Evolutionary conservation across 2,329 filamentous ascomycete species (phyloP).

Genomic region (Exophiala lecanii-corni): DNA sequence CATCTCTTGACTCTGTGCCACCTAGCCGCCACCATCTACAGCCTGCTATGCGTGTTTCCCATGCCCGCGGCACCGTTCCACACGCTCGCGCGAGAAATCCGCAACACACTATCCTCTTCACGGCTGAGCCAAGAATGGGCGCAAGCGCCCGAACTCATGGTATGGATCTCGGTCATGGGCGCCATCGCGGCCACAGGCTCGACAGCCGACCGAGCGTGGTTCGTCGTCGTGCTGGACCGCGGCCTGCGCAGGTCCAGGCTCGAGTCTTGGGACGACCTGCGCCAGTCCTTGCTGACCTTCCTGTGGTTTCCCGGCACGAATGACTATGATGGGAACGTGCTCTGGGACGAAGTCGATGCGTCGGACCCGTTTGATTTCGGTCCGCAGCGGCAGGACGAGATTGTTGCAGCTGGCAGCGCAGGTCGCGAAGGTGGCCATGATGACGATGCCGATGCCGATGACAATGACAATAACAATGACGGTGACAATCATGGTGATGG

Average conservation of each 20-base stretch:
- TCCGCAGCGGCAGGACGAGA: too few relatives aligned
- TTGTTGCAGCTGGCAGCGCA: too few relatives aligned
- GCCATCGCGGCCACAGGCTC: constrained; percentile 33
- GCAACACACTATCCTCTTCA: background rate
- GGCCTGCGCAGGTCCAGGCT: constrained; percentile 8
- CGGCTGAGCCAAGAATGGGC: constrained; percentile 1
- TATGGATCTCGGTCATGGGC: constrained; percentile 36
- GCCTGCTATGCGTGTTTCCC: constrained; percentile 37
- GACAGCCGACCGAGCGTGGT: constrained; percentile 31
- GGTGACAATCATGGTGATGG: background rate
- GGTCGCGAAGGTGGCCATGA: too few relatives aligned
- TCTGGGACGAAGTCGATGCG: constrained; percentile 12
- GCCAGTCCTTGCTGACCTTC: constrained; percentile 12
- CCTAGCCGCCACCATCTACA: constrained; percentile 33
- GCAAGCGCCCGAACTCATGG: constrained; percentile 22
- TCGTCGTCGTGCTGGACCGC: constrained; percentile 21
- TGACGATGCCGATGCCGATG: too few relatives aligned
- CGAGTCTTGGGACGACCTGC: constrained; percentile 7
- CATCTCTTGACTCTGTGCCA: constrained; percentile 29
- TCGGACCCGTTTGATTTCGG: constrained; percentile 9
- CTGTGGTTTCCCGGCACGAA: constrained; percentile 13
- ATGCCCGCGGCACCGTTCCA: constrained; percentile 27
- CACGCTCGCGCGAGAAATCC: constrained; percentile 4
- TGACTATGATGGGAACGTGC: constrained; percentile 8
- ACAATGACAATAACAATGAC: background rate